Evolutionary conservation across 2,329 filamentous ascomycete species (phyloP).

Genomic region (Didymella pomorum): DNA sequence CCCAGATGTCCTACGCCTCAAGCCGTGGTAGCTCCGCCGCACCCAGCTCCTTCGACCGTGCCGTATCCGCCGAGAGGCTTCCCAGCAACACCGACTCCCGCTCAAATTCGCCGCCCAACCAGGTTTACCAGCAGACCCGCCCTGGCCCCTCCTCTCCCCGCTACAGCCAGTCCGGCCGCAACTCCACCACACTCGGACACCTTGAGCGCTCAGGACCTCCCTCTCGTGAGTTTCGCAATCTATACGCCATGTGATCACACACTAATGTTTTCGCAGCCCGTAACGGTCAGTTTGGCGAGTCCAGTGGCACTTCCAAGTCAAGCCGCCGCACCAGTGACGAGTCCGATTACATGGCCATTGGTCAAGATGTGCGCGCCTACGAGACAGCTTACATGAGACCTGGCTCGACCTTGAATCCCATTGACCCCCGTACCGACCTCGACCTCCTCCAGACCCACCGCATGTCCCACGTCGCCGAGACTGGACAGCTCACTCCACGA

Average conservation of each 20-base stretch:
- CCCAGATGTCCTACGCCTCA: constrained; percentile 41
- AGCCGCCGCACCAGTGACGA: constrained; percentile 48
- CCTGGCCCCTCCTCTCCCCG: constrained; percentile 45
- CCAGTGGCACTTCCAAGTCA: constrained; percentile 37
- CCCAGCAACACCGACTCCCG: constrained; percentile 42
- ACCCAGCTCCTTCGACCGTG: constrained; percentile 50
- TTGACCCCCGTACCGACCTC: constrained; percentile 48
- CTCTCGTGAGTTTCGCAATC: constrained; percentile 34
- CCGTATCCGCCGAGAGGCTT: constrained; percentile 49
- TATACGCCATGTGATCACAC: background rate
- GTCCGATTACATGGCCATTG: constrained; percentile 45
- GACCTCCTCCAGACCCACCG: constrained; percentile 57
- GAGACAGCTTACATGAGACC: constrained; percentile 47
- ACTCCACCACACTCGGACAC: constrained; percentile 44
- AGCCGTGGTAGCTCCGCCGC: constrained; percentile 47
- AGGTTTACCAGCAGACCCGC: constrained; percentile 22
- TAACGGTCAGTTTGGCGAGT: constrained; percentile 27
- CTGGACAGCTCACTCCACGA: constrained; percentile 56
- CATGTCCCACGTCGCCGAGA: constrained; percentile 60
- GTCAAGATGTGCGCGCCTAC: constrained; percentile 41
- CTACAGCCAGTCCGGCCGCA: constrained; percentile 49
- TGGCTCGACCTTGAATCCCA: constrained; percentile 28
- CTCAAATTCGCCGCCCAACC: constrained; percentile 36
- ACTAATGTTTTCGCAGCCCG: constrained; percentile 32
- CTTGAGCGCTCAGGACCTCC: constrained; percentile 42